phyloP scores from a whole-genome alignment of 2,329 filamentous ascomycete species.

The Alternaria sp. region DNA sequence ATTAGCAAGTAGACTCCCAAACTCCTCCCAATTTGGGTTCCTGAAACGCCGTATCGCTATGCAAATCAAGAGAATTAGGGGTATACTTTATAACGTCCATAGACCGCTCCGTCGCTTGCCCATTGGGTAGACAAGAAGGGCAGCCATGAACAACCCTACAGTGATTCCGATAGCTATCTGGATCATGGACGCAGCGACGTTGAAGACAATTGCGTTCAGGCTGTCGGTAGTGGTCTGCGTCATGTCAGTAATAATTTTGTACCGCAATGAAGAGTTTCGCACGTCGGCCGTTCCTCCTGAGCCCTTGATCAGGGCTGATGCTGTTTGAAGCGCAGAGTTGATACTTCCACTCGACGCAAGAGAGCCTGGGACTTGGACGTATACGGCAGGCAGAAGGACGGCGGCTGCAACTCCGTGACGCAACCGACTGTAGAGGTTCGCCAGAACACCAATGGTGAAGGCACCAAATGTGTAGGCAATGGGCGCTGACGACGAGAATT shows the following conservation, averaged over 20 bases:
- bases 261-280: slow-evolving; percentile 18
- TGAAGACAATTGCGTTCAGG: slow-evolving; percentile 49
- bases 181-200: slow-evolving; percentile 59
- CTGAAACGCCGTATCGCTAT: slow-evolving; percentile 33
- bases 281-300: slow-evolving; percentile 27
- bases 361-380: slow-evolving; percentile 47
- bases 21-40: slow-evolving; percentile 21
- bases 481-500: slow-evolving; percentile 73
- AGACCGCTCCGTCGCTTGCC: slow-evolving; percentile 57
- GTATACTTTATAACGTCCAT: slow-evolving; percentile 45
- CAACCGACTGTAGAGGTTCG: slow-evolving; percentile 77
- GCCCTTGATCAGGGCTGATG: slow-evolving; percentile 39
- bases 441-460: slow-evolving; percentile 76
- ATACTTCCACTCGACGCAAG: slow-evolving; percentile 45
- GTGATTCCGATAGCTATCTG: slow-evolving; percentile 63
- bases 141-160: slow-evolving; percentile 60
- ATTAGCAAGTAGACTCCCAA: slow-evolving; percentile 28
- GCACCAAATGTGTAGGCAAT: slow-evolving; percentile 80
- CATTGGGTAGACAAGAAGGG: slow-evolving; percentile 59
- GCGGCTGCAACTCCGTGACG: slow-evolving; percentile 60
- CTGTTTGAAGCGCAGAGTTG: slow-evolving; percentile 40
- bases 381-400: slow-evolving; percentile 44
- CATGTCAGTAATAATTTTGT: slow-evolving; percentile 10
- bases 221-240: slow-evolving; percentile 31
- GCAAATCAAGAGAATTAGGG: slow-evolving; percentile 18